Conservation (phyloP, 2,329 filamentous ascomycete genomes). For the Moelleriella libera region DNA sequence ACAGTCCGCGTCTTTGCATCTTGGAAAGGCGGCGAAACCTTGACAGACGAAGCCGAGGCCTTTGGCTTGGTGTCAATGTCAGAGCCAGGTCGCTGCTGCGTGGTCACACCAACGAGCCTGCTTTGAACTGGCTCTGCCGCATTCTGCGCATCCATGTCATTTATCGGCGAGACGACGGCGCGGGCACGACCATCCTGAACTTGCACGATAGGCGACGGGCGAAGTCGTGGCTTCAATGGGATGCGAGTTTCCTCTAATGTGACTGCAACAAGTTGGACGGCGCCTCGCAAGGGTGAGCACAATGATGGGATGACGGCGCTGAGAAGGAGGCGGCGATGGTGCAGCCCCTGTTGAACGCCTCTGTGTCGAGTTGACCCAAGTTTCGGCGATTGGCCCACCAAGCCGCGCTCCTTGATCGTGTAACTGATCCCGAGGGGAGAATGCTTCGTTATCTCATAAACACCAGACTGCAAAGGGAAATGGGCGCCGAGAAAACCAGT, state of each 20-base stretch:
- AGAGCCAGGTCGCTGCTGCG: constrained; percentile 23
- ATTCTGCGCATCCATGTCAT: constrained; percentile 58
- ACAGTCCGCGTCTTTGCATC: constrained; percentile 3
- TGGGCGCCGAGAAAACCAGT: too few relatives aligned
- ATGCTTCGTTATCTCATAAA: too few relatives aligned
- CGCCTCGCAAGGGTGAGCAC: not conserved
- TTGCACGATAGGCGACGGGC: constrained; percentile 8
- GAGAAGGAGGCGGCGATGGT: constrained; percentile 3
- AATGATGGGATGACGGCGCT: not conserved
- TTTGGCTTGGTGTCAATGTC: constrained; percentile 10
- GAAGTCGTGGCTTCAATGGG: constrained; percentile 4
- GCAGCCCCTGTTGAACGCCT: constrained; percentile 5
- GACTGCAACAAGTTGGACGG: not conserved
- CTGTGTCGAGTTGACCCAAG: not conserved
- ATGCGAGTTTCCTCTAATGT: not conserved
- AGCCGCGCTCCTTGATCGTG: too few relatives aligned
- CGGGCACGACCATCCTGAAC: constrained; percentile 46
- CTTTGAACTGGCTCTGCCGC: constrained; percentile 47
- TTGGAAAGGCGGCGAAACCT: constrained; percentile 6
- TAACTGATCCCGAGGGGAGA: too few relatives aligned
- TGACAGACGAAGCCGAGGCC: constrained; percentile 3
- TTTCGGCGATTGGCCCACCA: too few relatives aligned
- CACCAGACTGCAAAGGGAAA: too few relatives aligned
- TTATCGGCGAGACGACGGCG: constrained; percentile 36
- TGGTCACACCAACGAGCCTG: constrained; percentile 41